phyloP scores from a whole-genome alignment of 306 rosid species.

The Lithocarpus polystachyus region DNA sequence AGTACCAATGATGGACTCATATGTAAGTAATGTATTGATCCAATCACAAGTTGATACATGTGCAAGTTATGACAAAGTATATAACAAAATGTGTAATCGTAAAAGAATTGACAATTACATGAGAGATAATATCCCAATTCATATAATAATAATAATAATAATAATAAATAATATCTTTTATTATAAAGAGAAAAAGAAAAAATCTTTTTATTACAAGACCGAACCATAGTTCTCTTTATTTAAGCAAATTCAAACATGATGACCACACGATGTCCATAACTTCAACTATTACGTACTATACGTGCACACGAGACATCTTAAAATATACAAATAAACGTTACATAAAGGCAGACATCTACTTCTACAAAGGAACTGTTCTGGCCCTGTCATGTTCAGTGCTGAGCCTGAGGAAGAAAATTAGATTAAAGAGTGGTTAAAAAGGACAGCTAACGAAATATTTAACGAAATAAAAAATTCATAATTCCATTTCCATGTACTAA shows the following conservation, averaged over 20 bases:
- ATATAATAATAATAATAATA: too few relatives aligned
- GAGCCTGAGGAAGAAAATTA: slow-evolving; percentile 30
- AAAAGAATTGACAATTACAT: too few relatives aligned
- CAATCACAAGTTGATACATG: too few relatives aligned
- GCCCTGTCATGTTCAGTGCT: slow-evolving; percentile 25
- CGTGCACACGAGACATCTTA: background rate
- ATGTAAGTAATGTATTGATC: too few relatives aligned
- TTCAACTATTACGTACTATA: background rate
- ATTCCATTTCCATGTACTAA: background rate
- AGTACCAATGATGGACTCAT: too few relatives aligned
- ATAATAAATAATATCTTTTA: too few relatives aligned
- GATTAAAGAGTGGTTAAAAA: background rate
- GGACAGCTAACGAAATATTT: background rate
- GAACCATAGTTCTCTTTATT: too few relatives aligned
- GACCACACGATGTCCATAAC: background rate
- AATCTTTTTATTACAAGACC: too few relatives aligned
- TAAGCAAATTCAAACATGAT: background rate
- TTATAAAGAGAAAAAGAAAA: too few relatives aligned
- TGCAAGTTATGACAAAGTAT: too few relatives aligned
- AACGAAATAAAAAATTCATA: background rate
- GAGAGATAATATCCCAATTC: too few relatives aligned
- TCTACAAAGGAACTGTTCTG: background rate
- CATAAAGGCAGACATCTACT: background rate
- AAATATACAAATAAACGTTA: background rate
- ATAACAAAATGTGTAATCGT: too few relatives aligned